Base-by-base conservation (phyloP, 257 asterid species). In the Linderniella brevidens region DNA sequence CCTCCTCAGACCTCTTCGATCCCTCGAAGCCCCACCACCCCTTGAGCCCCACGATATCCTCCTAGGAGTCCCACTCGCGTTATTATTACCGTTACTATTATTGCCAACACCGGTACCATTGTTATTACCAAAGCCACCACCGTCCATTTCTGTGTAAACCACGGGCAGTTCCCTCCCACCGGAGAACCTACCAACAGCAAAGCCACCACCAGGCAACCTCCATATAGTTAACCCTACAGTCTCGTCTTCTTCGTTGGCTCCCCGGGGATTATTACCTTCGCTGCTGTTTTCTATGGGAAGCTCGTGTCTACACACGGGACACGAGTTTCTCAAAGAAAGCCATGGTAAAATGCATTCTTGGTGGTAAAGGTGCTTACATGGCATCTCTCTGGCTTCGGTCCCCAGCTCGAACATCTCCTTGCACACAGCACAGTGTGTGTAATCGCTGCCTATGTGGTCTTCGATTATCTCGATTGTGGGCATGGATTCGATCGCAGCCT, bases 171-270 rank as follows among this genome's bases (percentile, higher is more conserved):
- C 95, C 53, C 93, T 75, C 66, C 78, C 95, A 12, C 92, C 92
- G 5, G 83, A 54, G 52, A 85, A 80, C 61, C 95, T 70, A 59
- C 95, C 95, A 19, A 85, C 95, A 0, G 95, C 95, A 46, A 80
- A 85, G 39, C 95, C 95, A 16, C 93, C 93, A 1, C 95, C 95
- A 0, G 95, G 95, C 64, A 85, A 55, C 52, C 95, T 71, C 95
- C 95, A 85, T 53, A 85, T 85, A 0, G 95, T 85, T 55, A 85
- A 39, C 13, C 95, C 95, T 43, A 78, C 92, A 3, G 81, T 61
- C 55, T 76, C 92, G 11, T 69, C 92, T 35, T 62, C 84, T 1
- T 64, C 73, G 8, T n/a, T 57, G 7, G 37, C 46, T 8, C 70
- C 72, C 1, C 48, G 61, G 1, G 19, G 59, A 43, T 35, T 49